Percentiles rank a stretch among this genome's conserved stretches.
These are phyloP conservation scores for Fusarium anthophilum DNA, from an alignment of 2,329 filamentous ascomycete genomes.

Conservation along the genomic window DNA sequence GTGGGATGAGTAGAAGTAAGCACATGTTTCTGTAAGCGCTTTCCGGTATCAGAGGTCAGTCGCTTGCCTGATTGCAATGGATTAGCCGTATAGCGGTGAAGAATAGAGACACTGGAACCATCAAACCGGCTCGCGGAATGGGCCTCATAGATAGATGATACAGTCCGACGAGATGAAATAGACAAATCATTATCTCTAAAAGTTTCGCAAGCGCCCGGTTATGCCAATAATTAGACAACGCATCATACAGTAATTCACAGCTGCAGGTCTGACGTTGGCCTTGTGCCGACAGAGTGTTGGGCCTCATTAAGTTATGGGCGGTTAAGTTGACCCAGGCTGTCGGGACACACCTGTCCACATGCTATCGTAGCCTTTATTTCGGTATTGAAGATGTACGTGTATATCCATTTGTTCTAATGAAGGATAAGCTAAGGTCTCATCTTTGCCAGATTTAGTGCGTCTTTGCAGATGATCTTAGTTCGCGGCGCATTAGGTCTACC, in stretches of 20 bases:
- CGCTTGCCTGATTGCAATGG: constrained; percentile 13
- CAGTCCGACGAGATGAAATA: constrained; percentile 26
- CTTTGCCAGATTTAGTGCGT: background rate
- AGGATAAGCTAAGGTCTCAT: background rate
- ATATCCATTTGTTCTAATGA: background rate
- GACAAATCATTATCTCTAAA: constrained; percentile 12
- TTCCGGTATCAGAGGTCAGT: constrained; percentile 10
- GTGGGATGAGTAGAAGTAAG: constrained; percentile 4
- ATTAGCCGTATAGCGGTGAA: constrained; percentile 29
- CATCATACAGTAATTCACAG: background rate
- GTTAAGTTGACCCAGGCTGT: constrained; percentile 3
- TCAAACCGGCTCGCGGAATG: background rate
- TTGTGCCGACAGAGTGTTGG: background rate
- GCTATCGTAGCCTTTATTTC: background rate
- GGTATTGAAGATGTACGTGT: background rate
- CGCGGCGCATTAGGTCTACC: constrained; percentile 1
- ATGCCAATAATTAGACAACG: background rate
- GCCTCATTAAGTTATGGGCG: background rate
- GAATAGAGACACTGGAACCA: constrained; percentile 5
- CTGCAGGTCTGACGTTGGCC: background rate
- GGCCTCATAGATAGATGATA: constrained; percentile 2
- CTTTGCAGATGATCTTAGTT: background rate
- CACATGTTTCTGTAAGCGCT: constrained; percentile 30
- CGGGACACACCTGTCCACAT: background rate
- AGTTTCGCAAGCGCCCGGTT: constrained; percentile 11